A percentile compares a stretch with the other conserved stretches of the same genome.
Evolutionary conservation across 306 rosid species (phyloP).

Genomic region (Pachyrhizus erosus): DNA sequence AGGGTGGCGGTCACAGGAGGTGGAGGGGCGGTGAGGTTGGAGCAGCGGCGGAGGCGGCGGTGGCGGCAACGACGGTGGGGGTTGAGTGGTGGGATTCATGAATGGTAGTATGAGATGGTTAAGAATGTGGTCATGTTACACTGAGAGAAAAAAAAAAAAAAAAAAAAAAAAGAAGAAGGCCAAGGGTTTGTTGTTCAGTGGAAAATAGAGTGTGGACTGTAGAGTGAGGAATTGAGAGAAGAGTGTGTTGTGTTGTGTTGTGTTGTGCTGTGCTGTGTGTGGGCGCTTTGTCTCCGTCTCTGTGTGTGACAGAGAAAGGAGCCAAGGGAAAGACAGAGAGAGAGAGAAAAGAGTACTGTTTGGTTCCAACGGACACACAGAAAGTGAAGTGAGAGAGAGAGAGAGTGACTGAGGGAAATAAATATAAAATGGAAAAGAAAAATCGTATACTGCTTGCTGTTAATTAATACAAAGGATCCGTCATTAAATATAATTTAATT

Average conservation of each 20-base stretch:
- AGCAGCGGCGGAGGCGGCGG: conserved; percentile 34
- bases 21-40: conserved; percentile 78
- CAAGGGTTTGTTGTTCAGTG: not conserved
- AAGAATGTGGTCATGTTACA: conserved; percentile 74
- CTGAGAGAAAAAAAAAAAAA: not conserved
- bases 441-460: not conserved
- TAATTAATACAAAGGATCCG: not conserved
- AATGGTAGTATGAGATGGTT: conserved; percentile 42
- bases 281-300: conserved; percentile 40
- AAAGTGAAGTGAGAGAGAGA: conserved; percentile 39
- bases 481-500: not conserved
- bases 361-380: conserved; percentile 76
- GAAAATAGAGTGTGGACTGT: not conserved
- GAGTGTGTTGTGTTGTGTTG: too few relatives aligned
- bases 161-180: not conserved
- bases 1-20: conserved; percentile 87
- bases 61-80: conserved; percentile 44
- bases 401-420: conserved; percentile 5
- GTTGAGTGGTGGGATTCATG: conserved; percentile 76
- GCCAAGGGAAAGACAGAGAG: conserved; percentile 31
- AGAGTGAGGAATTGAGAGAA: conserved; percentile 7
- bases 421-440: not conserved
- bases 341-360: conserved; percentile 49
- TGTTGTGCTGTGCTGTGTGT: too few relatives aligned
- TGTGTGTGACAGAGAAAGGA: conserved; percentile 45